Evolutionary conservation across 129 eudicot genomes (phyloP).

Genomic region (Flaveria brownii): DNA sequence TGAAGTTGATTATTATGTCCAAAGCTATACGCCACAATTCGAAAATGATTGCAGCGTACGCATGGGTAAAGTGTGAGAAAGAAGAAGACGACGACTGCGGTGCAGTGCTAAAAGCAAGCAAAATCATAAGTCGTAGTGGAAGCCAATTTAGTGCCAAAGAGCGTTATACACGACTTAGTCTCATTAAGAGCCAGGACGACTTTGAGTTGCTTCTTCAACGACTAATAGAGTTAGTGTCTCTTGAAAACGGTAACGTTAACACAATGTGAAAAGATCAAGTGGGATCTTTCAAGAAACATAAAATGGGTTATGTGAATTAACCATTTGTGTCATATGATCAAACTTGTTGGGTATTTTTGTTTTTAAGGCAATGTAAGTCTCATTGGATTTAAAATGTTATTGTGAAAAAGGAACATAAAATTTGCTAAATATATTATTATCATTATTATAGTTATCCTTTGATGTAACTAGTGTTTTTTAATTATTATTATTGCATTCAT

Average conservation of each 20-base stretch:
- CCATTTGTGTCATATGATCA: background rate
- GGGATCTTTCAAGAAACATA: background rate
- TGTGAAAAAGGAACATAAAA: too few relatives aligned
- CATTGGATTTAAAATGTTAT: too few relatives aligned
- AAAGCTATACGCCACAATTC: too few relatives aligned
- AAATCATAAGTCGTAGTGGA: constrained; percentile 43
- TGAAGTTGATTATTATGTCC: background rate
- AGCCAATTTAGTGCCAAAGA: constrained; percentile 30
- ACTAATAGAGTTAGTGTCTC: constrained; percentile 27
- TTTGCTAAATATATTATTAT: too few relatives aligned
- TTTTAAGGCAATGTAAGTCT: too few relatives aligned
- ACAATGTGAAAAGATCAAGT: background rate
- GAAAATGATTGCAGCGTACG: constrained; percentile 42
- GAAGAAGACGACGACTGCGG: constrained; percentile 48
- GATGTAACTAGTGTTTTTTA: too few relatives aligned
- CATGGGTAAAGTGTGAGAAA: constrained; percentile 56
- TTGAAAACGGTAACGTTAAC: constrained; percentile 17
- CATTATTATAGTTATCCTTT: too few relatives aligned
- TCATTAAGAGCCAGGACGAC: constrained; percentile 52
- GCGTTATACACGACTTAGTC: constrained; percentile 49
- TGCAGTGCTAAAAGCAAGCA: constrained; percentile 35
- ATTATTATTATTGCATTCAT: too few relatives aligned
- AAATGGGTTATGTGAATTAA: background rate
- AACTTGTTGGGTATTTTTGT: too few relatives aligned
- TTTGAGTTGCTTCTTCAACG: constrained; percentile 44